These are phyloP conservation scores for Ustilaginoidea virens DNA, from an alignment of 2,329 filamentous ascomycete species.

Conservation along the genomic window DNA sequence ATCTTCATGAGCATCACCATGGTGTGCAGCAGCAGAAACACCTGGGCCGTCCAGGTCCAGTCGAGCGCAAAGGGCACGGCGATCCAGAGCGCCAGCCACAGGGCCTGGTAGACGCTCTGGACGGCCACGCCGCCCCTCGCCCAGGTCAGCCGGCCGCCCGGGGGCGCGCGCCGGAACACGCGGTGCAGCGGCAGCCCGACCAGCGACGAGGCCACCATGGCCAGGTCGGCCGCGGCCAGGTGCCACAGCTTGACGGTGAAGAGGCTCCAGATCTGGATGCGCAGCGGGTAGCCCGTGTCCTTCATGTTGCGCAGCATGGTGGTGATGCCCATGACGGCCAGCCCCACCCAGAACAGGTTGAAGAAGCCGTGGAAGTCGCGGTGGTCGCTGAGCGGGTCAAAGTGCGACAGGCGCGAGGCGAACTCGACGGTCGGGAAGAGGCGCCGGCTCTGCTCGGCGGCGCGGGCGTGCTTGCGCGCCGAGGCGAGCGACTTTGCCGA, in stretches of 20 bases:
- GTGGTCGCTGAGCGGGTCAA: conserved; percentile 84
- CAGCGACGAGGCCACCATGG: conserved; percentile 68
- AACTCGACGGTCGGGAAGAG: conserved; percentile 92
- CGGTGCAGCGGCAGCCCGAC: conserved; percentile 60
- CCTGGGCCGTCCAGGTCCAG: conserved; percentile 96
- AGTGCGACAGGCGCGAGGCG: conserved; percentile 80
- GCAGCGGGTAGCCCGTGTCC: conserved; percentile 77
- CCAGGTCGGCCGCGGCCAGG: conserved; percentile 63
- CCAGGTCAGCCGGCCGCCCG: conserved; percentile 52
- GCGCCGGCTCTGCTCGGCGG: conserved; percentile 62
- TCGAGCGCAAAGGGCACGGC: conserved; percentile 67
- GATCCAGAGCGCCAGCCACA: conserved; percentile 75
- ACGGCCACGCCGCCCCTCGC: conserved; percentile 58
- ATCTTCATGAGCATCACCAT: conserved; percentile 96
- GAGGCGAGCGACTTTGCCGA: conserved; percentile 76
- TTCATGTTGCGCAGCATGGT: conserved; percentile 87
- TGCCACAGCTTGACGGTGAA: conserved; percentile 85
- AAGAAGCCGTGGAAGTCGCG: conserved; percentile 96
- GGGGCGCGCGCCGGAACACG: conserved; percentile 38
- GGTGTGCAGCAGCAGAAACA: conserved; percentile 83
- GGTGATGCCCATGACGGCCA: conserved; percentile 93
- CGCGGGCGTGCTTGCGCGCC: conserved; percentile 69
- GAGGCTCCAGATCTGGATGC: conserved; percentile 73
- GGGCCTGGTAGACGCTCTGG: conserved; percentile 66
- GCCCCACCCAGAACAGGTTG: conserved; percentile 91